Base-by-base conservation (phyloP, 768 basidiomycete species). In the Kwoniella mangroviensis region DNA sequence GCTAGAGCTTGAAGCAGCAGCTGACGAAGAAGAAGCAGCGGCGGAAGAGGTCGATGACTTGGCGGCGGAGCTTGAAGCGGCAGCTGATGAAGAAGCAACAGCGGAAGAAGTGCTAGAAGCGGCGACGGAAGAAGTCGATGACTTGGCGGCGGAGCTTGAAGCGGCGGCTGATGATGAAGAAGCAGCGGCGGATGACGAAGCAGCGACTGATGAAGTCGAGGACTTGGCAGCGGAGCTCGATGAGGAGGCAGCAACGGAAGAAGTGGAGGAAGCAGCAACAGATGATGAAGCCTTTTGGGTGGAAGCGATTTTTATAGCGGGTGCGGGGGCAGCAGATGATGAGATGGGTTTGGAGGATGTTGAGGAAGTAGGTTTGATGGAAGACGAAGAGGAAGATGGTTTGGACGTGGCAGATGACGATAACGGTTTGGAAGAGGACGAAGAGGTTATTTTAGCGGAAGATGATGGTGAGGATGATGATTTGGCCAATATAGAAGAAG, bases 71-170 rank as follows among this genome's bases (percentile, higher is more conserved):
- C 51, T 53, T 19, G 68, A 58, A 26, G 70, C 63, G n/a, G 65
- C 55, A 28, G 67, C 68, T 2, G 73, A 56, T n/a, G 62, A 28
- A 11, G 62, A 58, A 11, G 64, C 19, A 15, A 19, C 28, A n/a
- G 63, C 41, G 28, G 61, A 41, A 19, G 65, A 56, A 5, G 70
- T 45, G 42, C 40, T 17, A n/a, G 60, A 63, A 15, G 66, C 57
- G 34, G 67, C 40, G 13, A 65, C 51, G 15, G 60, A n/a, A 19
- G 65, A 59, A 21, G 69, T 13, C 45, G 45, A 49, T 7, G 34
- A 60, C 17, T 65, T n/a, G 28, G 63, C 67, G 52, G 24, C 49
- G 34, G 73, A 62, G n/a, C 60, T 56, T 52, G 68, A 42, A 19
- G 52, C 34, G n/a, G 68, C 61, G 28, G 71, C 60, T 28, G 41